phyloP scores from a whole-genome alignment of 2,329 filamentous ascomycete species.

The Colletotrichum filicis region DNA sequence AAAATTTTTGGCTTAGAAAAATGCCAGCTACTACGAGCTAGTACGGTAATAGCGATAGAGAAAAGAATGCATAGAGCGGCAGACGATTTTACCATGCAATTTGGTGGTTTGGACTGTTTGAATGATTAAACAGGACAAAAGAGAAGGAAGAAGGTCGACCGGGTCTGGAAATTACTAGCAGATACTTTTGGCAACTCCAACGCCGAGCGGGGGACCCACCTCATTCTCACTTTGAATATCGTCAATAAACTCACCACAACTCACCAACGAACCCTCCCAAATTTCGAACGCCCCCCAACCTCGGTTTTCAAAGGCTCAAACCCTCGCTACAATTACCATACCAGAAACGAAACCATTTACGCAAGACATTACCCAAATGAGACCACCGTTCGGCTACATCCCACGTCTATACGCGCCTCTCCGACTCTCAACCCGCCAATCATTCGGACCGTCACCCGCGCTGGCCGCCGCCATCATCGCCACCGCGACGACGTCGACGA shows the following conservation, averaged over 20 bases:
- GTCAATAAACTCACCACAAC: constrained; percentile 1
- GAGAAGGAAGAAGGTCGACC: not conserved
- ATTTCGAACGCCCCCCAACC: not conserved
- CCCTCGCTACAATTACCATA: not conserved
- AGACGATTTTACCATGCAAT: too few relatives aligned
- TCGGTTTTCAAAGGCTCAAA: constrained; percentile 6
- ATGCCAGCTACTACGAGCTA: too few relatives aligned
- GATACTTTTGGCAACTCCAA: constrained; percentile 3
- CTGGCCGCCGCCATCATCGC: constrained; percentile 12
- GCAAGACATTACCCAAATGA: constrained; percentile 16
- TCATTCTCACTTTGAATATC: constrained; percentile 3
- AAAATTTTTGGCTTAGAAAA: too few relatives aligned
- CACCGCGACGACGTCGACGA: constrained; percentile 9
- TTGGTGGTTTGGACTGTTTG: not conserved
- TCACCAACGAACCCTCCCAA: not conserved
- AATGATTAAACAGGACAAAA: not conserved
- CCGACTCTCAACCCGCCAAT: constrained; percentile 14
- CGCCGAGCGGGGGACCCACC: constrained; percentile 16
- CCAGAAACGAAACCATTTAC: not conserved
- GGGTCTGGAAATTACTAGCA: constrained; percentile 22
- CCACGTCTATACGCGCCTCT: constrained; percentile 21
- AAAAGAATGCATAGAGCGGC: too few relatives aligned
- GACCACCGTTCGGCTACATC: constrained; percentile 9
- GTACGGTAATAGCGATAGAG: too few relatives aligned
- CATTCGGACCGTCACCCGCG: constrained; percentile 21